Evolutionary conservation across 371 early-diverging fungal genomes (phyloP).

Genomic region (Scutellospora calospora): DNA sequence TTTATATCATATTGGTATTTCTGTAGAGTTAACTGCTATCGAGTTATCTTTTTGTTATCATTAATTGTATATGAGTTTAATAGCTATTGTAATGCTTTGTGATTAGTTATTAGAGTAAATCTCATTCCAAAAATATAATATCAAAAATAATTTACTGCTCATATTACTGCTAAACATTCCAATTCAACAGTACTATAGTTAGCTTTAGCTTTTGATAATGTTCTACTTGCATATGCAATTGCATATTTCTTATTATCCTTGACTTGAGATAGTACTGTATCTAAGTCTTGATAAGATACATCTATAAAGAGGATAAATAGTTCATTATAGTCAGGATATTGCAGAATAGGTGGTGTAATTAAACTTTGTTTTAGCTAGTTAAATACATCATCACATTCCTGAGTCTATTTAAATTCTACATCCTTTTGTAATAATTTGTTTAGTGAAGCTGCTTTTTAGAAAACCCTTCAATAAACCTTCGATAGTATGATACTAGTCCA

Average conservation of each 20-base stretch:
- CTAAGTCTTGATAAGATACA: conserved; percentile 58
- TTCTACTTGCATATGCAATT: conserved; percentile 29
- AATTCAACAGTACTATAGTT: conserved; percentile 46
- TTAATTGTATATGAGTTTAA: neutral
- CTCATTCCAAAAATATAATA: conserved; percentile 52
- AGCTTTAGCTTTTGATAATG: neutral
- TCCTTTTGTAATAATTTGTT: no score
- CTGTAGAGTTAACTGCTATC: neutral
- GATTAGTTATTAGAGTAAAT: conserved; percentile 48
- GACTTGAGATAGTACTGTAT: conserved; percentile 56
- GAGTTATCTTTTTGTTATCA: neutral
- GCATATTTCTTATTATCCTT: conserved; percentile 42
- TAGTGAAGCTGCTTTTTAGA: conserved; percentile 53
- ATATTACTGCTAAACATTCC: no score
- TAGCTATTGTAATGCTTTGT: conserved; percentile 40
- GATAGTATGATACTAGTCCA: conserved; percentile 64
- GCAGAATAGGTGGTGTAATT: no score
- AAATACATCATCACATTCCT: no score
- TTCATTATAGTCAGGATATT: no score
- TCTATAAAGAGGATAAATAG: conserved; percentile 58
- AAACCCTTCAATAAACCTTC: conserved; percentile 57
- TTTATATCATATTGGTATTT: neutral
- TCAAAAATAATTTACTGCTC: conserved; percentile 47
- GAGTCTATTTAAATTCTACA: no score
- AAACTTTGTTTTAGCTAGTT: no score